Evolutionary conservation across 805 yeast genomes (phyloP).

Genomic region (Metschnikowia lachancei): DNA sequence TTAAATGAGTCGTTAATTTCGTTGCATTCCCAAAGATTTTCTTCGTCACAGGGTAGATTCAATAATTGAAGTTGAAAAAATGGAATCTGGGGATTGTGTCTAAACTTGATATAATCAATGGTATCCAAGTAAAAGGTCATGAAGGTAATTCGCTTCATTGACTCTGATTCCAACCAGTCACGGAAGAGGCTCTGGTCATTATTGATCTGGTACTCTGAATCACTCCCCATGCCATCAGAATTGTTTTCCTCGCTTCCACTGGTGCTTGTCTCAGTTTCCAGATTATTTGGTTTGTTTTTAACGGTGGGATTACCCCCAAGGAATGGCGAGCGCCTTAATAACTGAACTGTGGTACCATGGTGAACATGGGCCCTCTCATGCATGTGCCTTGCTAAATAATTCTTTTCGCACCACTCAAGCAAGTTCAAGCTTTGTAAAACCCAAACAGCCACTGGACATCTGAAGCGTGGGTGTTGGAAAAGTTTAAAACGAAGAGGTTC

Average conservation of each 20-base stretch:
- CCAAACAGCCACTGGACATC: constrained; percentile 75
- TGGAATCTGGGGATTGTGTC: constrained; percentile 56
- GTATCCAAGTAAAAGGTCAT: constrained; percentile 82
- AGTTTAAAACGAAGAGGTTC: constrained; percentile 65
- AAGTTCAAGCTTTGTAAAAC: constrained; percentile 70
- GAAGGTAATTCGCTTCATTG: constrained; percentile 71
- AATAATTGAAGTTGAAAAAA: constrained; percentile 40
- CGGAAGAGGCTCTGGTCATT: constrained; percentile 43
- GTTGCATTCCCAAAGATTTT: constrained; percentile 37
- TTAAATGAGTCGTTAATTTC: constrained; percentile 41
- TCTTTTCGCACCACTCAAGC: constrained; percentile 78
- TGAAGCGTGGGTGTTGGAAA: constrained; percentile 68
- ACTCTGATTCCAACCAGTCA: constrained; percentile 78
- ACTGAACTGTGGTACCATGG: constrained; percentile 82
- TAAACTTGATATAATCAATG: constrained; percentile 72
- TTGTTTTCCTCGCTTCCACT: constrained; percentile 37
- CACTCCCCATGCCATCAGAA: constrained; percentile 12
- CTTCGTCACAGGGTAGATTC: constrained; percentile 43
- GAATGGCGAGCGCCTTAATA: constrained; percentile 71
- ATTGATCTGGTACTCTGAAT: constrained; percentile 13
- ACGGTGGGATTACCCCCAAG: constrained; percentile 65
- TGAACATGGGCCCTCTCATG: constrained; percentile 85
- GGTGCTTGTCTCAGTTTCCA: constrained; percentile 24
- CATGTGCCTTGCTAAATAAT: constrained; percentile 60
- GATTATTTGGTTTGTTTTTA: constrained; percentile 23